Conservation (phyloP, 2,329 filamentous ascomycete species). For the Didymella segeticola region DNA sequence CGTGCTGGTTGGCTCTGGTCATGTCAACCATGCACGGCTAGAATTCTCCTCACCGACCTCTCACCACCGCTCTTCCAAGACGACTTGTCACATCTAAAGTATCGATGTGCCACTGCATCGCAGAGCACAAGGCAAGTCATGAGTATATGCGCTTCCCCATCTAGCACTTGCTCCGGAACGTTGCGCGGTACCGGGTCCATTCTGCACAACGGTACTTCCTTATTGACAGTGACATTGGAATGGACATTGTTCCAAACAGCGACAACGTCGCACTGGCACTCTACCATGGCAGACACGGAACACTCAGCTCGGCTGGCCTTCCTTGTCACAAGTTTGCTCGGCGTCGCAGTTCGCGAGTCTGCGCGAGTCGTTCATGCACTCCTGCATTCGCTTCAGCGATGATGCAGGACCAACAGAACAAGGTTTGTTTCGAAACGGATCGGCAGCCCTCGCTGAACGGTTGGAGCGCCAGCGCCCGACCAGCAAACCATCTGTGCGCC, state of each 20-base stretch:
- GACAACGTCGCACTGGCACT: neutral
- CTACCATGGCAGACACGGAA: neutral
- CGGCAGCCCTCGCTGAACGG: constrained; percentile 3
- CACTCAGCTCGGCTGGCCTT: constrained; percentile 6
- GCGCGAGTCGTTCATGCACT: constrained; percentile 17
- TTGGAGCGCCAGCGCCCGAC: constrained; percentile 10
- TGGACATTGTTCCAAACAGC: constrained; percentile 2
- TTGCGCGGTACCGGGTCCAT: constrained; percentile 8
- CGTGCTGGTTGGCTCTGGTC: constrained; percentile 7
- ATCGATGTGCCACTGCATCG: constrained; percentile 13
- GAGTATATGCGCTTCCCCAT: constrained; percentile 8
- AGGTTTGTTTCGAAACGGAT: constrained; percentile 19
- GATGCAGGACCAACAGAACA: constrained; percentile 14
- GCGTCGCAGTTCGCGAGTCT: constrained; percentile 7
- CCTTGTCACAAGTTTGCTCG: neutral
- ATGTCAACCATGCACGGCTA: neutral
- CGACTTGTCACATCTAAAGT: constrained; percentile 5
- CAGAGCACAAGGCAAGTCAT: constrained; percentile 10
- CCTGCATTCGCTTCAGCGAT: constrained; percentile 7
- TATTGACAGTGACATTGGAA: constrained; percentile 13
- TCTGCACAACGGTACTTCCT: constrained; percentile 9
- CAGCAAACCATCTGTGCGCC: constrained; percentile 6
- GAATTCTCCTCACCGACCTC: constrained; percentile 1
- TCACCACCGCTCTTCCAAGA: neutral
- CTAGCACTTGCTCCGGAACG: constrained; percentile 10